phyloP scores from a whole-genome alignment of 768 basidiomycete genomes.

The Goffeauzyma gilvescens region DNA sequence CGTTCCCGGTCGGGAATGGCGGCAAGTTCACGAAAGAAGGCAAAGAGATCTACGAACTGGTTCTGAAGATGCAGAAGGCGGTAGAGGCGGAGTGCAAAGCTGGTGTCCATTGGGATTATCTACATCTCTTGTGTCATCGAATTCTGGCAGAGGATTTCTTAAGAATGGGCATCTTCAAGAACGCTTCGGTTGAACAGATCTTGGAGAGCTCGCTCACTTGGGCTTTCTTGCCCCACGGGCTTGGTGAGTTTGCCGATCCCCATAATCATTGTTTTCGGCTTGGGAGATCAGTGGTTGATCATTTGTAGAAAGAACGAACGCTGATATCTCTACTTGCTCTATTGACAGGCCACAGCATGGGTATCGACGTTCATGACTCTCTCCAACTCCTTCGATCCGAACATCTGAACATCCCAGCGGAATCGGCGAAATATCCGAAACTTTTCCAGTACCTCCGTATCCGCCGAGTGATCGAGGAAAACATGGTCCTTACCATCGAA shows the following conservation, averaged over 20 bases:
- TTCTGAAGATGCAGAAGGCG: conserved; percentile 70
- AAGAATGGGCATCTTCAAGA: conserved; percentile 63
- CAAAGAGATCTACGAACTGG: conserved; percentile 64
- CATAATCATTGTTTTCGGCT: neutral
- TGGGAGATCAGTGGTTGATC: no score
- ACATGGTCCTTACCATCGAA: conserved; percentile 86
- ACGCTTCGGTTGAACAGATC: conserved; percentile 37
- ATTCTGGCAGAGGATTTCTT: conserved; percentile 67
- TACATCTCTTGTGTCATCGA: conserved; percentile 67
- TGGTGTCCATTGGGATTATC: conserved; percentile 72
- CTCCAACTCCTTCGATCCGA: conserved; percentile 51
- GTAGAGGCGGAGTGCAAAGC: conserved; percentile 53
- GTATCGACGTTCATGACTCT: conserved; percentile 86
- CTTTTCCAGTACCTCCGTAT: conserved; percentile 68
- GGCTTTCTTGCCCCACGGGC: conserved; percentile 87
- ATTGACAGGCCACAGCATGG: conserved; percentile 76
- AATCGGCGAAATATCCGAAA: conserved; percentile 37
- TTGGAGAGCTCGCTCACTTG: conserved; percentile 55
- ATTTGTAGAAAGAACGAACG: no score
- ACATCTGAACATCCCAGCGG: conserved; percentile 25
- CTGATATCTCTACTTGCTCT: conserved; percentile 23
- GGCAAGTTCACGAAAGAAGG: conserved; percentile 73
- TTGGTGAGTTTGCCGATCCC: conserved; percentile 21
- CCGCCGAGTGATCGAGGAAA: conserved; percentile 47
- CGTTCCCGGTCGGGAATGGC: conserved; percentile 56